Evolutionary conservation across 495 filamentous ascomycete genomes (phyloP).

Genomic region (Jackrogersella minutella): DNA sequence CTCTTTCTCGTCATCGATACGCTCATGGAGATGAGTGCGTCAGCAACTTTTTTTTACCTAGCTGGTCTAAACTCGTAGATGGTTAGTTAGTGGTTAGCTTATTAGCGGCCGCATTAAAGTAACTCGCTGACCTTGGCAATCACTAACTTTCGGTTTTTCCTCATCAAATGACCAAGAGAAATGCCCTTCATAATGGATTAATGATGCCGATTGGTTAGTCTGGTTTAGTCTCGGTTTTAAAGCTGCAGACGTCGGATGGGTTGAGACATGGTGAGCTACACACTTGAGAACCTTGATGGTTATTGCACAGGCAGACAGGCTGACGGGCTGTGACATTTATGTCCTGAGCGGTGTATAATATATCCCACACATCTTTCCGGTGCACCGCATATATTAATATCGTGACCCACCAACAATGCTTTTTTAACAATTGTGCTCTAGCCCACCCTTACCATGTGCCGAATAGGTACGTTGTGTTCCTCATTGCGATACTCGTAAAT

Average conservation of each 20-base stretch:
- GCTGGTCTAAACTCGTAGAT: too few relatives aligned
- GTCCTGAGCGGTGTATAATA: slow-evolving; percentile 30
- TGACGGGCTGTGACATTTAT: slow-evolving; percentile 2
- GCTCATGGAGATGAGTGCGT: background rate
- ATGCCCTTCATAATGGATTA: background rate
- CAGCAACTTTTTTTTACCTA: background rate
- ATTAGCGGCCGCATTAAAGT: background rate
- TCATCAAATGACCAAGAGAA: slow-evolving; percentile 6
- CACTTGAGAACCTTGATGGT: slow-evolving; percentile 35
- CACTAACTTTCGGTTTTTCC: background rate
- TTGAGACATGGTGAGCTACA: slow-evolving; percentile 1
- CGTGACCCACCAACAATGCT: background rate
- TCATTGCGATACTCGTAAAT: background rate
- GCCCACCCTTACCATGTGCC: background rate
- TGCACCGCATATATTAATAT: background rate
- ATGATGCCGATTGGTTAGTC: slow-evolving; percentile 5
- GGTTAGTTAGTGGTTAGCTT: too few relatives aligned
- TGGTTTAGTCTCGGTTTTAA: background rate
- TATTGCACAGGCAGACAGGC: too few relatives aligned
- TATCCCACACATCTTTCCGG: slow-evolving; percentile 1
- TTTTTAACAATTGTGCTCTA: background rate
- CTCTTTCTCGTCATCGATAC: too few relatives aligned
- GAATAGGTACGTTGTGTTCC: background rate
- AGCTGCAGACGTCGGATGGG: background rate
- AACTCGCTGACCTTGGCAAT: slow-evolving; percentile 17